A percentile compares a stretch with the other conserved stretches of the same genome.
Conservation (phyloP, 768 basidiomycete species). For the Lanmaoa pseudosensibilis region DNA sequence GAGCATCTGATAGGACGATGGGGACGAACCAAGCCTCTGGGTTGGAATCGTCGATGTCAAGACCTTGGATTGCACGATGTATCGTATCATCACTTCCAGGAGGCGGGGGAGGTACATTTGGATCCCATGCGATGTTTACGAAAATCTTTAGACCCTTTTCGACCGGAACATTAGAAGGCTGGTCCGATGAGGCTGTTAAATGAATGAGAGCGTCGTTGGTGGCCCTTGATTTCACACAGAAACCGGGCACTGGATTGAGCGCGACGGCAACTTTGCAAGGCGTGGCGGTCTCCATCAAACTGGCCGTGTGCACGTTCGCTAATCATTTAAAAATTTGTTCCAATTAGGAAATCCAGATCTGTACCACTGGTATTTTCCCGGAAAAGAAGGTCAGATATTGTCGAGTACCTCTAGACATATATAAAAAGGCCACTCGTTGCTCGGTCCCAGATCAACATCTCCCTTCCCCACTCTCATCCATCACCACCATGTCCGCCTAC, state of each 20-base stretch:
- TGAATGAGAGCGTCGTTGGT: slow-evolving; percentile 38
- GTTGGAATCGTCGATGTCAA: slow-evolving; percentile 41
- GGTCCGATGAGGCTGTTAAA: slow-evolving; percentile 10
- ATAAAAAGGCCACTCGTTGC: slow-evolving; percentile 28
- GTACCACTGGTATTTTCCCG: neutral
- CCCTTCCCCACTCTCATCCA: neutral
- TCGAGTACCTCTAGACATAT: neutral
- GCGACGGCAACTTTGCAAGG: slow-evolving; percentile 25
- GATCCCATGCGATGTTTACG: slow-evolving; percentile 72
- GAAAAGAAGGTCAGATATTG: slow-evolving; percentile 2
- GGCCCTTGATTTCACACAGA: slow-evolving; percentile 64
- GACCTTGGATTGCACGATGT: slow-evolving; percentile 55
- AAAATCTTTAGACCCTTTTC: slow-evolving; percentile 63
- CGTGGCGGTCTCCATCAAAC: slow-evolving; percentile 20
- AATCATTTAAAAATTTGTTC: neutral
- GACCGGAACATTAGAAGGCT: slow-evolving; percentile 26
- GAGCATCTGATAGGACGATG: slow-evolving; percentile 63
- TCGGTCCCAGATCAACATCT: slow-evolving; percentile 3
- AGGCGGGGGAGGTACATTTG: slow-evolving; percentile 67
- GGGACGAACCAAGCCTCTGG: slow-evolving; percentile 63
- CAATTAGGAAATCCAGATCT: slow-evolving; percentile 13
- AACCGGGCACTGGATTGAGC: slow-evolving; percentile 63
- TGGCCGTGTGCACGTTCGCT: slow-evolving; percentile 4
- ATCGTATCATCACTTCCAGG: slow-evolving; percentile 57
- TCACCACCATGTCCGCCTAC: slow-evolving; percentile 29